phyloP scores from a whole-genome alignment of 495 filamentous ascomycete species.

The Beverwykella pulmonaria region DNA sequence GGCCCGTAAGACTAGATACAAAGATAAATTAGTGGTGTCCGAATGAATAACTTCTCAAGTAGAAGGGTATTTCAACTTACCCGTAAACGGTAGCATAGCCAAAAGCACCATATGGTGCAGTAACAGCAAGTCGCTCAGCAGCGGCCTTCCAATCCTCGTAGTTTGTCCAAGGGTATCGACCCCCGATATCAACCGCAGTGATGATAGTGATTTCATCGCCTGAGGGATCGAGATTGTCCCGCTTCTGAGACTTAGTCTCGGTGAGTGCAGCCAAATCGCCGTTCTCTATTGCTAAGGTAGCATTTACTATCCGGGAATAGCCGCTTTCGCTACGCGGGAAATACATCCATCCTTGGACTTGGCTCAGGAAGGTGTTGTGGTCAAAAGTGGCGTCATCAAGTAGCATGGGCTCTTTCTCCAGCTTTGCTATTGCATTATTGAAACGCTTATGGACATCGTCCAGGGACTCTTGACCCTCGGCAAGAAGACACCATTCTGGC shows the following conservation, averaged over 20 bases:
- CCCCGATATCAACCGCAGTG: constrained; percentile 12
- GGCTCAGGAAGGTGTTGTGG: constrained; percentile 2
- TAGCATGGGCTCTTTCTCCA: background rate
- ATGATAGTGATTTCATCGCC: constrained; percentile 16
- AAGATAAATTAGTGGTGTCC: background rate
- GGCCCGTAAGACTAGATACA: background rate
- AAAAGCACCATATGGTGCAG: constrained; percentile 11
- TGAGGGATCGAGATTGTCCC: background rate
- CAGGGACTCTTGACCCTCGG: background rate
- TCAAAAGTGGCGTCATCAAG: background rate
- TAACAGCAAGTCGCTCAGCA: background rate
- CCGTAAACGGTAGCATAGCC: background rate
- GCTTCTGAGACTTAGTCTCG: background rate
- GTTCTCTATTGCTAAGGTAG: background rate
- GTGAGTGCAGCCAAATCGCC: background rate
- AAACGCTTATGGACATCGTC: background rate
- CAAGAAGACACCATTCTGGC: constrained; percentile 4
- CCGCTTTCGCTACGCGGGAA: too few relatives aligned
- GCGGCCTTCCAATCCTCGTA: constrained; percentile 21
- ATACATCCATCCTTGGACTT: background rate
- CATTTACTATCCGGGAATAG: background rate
- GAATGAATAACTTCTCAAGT: too few relatives aligned
- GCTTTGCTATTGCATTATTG: background rate
- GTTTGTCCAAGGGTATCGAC: constrained; percentile 12
- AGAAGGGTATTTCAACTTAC: background rate